These are phyloP conservation scores for Eucalyptus pauciflora DNA, from an alignment of 345 rosid species.

Conservation along the genomic window DNA sequence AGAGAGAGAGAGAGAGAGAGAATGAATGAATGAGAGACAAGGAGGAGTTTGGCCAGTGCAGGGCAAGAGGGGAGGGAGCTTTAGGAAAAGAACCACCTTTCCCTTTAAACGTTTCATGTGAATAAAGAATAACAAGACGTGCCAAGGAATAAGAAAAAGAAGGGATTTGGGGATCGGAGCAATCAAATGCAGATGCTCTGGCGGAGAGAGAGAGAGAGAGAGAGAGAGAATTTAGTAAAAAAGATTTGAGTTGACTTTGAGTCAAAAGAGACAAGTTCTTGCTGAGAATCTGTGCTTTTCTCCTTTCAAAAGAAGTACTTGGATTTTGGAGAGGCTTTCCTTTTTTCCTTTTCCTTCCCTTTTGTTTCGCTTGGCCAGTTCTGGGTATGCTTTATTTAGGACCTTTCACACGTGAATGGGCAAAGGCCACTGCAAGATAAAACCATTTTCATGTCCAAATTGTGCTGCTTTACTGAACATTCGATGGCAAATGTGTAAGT, in stretches of 20 bases:
- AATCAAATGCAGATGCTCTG: not conserved
- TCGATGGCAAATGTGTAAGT: not conserved
- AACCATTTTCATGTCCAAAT: not conserved
- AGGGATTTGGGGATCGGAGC: not conserved
- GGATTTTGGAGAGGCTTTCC: not conserved
- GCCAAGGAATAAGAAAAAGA: constrained; percentile 29
- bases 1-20: constrained; percentile 2
- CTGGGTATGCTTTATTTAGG: not conserved
- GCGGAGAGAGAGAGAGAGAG: not conserved
- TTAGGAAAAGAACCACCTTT: constrained; percentile 26
- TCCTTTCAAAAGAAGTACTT: not conserved
- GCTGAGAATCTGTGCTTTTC: not conserved
- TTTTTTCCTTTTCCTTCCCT: not conserved
- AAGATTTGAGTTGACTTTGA: not conserved
- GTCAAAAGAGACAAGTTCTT: not conserved
- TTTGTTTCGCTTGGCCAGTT: not conserved
- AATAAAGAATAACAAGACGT: constrained; percentile 15
- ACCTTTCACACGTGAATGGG: not conserved
- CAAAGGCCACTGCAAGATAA: not conserved
- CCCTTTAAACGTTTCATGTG: not conserved
- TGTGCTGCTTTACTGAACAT: not conserved
- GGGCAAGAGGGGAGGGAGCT: not conserved
- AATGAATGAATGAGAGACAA: not conserved
- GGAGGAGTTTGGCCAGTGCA: not conserved
- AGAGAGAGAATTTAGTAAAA: not conserved